These are phyloP conservation scores for Hypsizygus marmoreus DNA, from an alignment of 768 basidiomycete genomes.

Conservation along the genomic window DNA sequence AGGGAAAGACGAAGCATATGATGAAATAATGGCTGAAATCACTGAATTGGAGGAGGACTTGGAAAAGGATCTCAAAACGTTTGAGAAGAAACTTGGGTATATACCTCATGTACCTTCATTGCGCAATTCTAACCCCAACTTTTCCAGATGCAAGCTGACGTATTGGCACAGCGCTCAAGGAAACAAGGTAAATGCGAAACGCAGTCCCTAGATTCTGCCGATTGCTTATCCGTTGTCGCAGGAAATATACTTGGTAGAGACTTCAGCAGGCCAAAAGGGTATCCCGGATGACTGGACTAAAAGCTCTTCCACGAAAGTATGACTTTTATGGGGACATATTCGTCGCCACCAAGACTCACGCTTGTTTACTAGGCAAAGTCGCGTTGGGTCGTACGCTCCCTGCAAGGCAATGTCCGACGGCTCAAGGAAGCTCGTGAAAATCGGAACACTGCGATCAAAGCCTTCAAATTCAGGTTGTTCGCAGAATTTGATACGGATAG, in stretches of 20 bases:
- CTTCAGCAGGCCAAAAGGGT: slow-evolving; percentile 55
- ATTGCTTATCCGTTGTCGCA: slow-evolving; percentile 26
- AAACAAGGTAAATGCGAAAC: slow-evolving; percentile 58
- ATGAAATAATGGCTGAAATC: slow-evolving; percentile 75
- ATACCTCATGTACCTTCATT: slow-evolving; percentile 13
- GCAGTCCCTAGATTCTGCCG: neutral
- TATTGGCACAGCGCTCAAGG: slow-evolving; percentile 71
- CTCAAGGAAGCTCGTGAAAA: slow-evolving; percentile 95
- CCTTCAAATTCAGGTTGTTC: slow-evolving; percentile 79
- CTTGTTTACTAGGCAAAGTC: slow-evolving; percentile 52
- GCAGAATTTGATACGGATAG: slow-evolving; percentile 84
- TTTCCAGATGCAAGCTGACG: slow-evolving; percentile 32
- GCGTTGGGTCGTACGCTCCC: slow-evolving; percentile 78
- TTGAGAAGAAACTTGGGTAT: slow-evolving; percentile 71
- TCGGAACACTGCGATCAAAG: slow-evolving; percentile 74
- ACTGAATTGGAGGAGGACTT: slow-evolving; percentile 67
- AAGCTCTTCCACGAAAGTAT: slow-evolving; percentile 76
- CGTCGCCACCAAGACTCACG: neutral
- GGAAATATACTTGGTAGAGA: slow-evolving; percentile 92
- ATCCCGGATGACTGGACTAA: slow-evolving; percentile 88
- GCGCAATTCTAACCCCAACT: slow-evolving; percentile 2
- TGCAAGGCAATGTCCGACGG: slow-evolving; percentile 69
- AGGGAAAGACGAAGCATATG: slow-evolving; percentile 88
- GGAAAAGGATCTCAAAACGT: slow-evolving; percentile 63
- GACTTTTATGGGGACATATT: slow-evolving; percentile 1